A percentile compares a stretch with the other conserved stretches of the same genome.
Conservation (phyloP, 306 rosid species). For the Vachellia pachyceras region DNA sequence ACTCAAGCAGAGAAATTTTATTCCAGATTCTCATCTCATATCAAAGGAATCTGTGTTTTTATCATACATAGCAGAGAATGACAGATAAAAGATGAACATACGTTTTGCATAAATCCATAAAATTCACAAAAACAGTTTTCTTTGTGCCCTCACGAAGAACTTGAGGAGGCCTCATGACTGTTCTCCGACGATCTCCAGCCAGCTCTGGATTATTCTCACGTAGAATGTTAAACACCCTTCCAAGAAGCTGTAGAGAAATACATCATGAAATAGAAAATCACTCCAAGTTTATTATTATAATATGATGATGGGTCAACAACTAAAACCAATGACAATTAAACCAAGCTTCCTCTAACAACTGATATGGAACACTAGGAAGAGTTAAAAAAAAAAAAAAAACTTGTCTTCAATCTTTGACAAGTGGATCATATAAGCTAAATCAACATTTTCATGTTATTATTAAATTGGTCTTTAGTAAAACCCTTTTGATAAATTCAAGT, state of each 20-base stretch:
- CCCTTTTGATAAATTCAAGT: background rate
- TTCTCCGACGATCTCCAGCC: conserved; percentile 87
- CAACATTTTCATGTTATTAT: background rate
- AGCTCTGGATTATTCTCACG: conserved; percentile 95
- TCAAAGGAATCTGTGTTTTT: conserved; percentile 30
- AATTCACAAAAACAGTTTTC: conserved; percentile 94
- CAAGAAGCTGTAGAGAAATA: conserved; percentile 73
- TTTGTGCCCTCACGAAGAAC: conserved; percentile 99
- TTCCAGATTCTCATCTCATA: background rate
- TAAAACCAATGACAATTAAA: background rate
- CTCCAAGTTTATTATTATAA: background rate
- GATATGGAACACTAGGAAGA: conserved; percentile 53
- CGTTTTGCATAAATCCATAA: conserved; percentile 96
- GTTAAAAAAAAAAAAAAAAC: background rate
- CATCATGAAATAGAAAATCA: background rate
- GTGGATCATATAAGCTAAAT: background rate
- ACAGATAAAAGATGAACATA: conserved; percentile 37
- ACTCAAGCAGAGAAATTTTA: background rate
- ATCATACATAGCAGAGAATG: conserved; percentile 42
- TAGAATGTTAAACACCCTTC: conserved; percentile 88
- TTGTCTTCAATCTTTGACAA: background rate
- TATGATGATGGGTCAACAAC: background rate
- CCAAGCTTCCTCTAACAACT: background rate
- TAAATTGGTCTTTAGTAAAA: background rate
- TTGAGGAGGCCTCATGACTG: conserved; percentile 99